phyloP scores from a whole-genome alignment of 2,329 filamentous ascomycete genomes.

The Sporothrix euskadiensis region DNA sequence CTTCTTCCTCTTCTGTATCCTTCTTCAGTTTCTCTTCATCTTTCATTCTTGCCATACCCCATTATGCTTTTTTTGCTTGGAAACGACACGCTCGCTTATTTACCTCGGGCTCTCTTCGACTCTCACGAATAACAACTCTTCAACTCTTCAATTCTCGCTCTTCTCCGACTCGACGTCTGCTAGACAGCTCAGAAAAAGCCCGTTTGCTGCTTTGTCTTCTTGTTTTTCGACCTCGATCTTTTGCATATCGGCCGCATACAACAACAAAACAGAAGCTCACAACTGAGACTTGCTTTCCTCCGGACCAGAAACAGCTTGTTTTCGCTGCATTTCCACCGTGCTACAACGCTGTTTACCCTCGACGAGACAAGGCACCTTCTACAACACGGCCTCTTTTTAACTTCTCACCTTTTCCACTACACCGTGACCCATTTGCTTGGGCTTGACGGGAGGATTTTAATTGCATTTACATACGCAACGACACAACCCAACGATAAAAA shows the following conservation, averaged over 20 bases:
- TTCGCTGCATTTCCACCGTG: background rate
- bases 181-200: background rate
- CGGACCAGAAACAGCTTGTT: background rate
- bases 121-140: background rate
- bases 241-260: constrained; percentile 3
- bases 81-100: constrained; percentile 17
- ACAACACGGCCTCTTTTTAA: background rate
- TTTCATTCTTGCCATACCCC: background rate
- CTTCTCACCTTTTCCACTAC: background rate
- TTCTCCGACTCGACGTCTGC: background rate
- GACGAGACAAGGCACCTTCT: background rate
- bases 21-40: background rate
- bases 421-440: constrained; percentile 4
- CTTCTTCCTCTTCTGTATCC: background rate
- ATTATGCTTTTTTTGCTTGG: background rate
- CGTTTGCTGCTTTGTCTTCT: background rate
- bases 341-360: background rate
- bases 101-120: background rate
- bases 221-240: background rate
- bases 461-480: background rate
- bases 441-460: background rate
- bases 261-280: background rate
- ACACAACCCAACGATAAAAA: background rate
- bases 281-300: background rate
- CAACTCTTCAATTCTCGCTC: background rate